Evolutionary conservation across 1,139 yeast genomes (phyloP), one percentile per base, ranked within the genome.

Genomic region (Yueomyces sp.): DNA sequence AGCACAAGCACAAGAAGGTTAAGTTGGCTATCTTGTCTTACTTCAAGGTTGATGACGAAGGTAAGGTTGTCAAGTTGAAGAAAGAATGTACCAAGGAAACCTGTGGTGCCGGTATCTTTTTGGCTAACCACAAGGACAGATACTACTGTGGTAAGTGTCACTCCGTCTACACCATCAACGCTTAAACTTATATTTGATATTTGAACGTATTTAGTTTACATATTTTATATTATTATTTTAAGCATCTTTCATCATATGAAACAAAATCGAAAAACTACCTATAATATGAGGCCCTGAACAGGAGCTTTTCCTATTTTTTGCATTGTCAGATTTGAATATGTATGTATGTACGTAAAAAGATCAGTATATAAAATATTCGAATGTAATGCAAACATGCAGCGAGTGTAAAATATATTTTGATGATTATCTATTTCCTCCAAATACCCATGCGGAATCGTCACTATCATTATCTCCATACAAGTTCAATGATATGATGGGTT

Each of bases 121-220:
- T 91, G 96, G 99, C 97, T 64, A 83, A 87, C 89, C 91, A 85
- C 93, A 75, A 78, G 73, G 89, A 81, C 82, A 91, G 98, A 80
- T 95, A 84, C 75, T 91, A 91, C 96, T 91, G 98, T 76, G 98
- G 98, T 77, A 89, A 85, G 78, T 91, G 98, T 78, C 96, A 89
- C 81, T 76, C 84, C 68, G 89, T 96, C 70, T 82, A 78, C 76
- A 60, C 62, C 54, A 53, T 54, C 42, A 50, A 50, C 46, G 55
- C 53, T 49, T 53, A 53, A 54, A 42, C 46, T 41, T 35, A 32
- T 29, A 29, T 29, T 29, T 29, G 6, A 29, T 29, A 29, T 29
- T 29, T 19, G 19, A 19, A 19, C 19, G 19, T 19, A 19, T 19
- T 19, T 19, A 19, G 19, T 19, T 19, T 19, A 19, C 19, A 19